phyloP scores from a whole-genome alignment of 768 basidiomycete species.

The Termitomyces sp. region DNA sequence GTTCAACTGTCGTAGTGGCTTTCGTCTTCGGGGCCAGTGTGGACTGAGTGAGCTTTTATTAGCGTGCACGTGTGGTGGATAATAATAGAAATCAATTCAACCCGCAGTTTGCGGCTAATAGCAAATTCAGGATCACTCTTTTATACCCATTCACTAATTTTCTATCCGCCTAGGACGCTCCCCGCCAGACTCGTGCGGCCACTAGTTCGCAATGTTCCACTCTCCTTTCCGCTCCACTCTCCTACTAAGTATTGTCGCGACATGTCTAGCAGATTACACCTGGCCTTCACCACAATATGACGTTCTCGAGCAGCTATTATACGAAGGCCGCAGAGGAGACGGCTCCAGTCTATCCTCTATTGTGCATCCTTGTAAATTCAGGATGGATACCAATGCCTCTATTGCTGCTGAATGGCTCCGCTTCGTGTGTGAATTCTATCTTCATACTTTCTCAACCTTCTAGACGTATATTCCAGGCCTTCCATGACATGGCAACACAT shows the following conservation, averaged over 20 bases:
- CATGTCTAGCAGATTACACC: conserved; percentile 19
- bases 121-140: background rate
- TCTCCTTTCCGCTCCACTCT: conserved; percentile 14
- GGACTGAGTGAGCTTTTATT: background rate
- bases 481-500: conserved; percentile 48
- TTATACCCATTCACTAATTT: background rate
- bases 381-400: conserved; percentile 24
- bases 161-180: background rate
- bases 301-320: conserved; percentile 29
- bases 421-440: conserved; percentile 21
- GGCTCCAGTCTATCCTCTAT: conserved; percentile 28
- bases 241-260: conserved; percentile 12
- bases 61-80: background rate
- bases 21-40: background rate
- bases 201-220: conserved; percentile 16
- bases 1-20: background rate
- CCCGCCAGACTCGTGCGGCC: background rate
- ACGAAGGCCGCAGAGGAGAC: conserved; percentile 30
- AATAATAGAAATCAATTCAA: background rate
- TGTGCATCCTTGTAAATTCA: conserved; percentile 24
- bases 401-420: conserved; percentile 39
- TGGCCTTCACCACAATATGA: conserved; percentile 36
- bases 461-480: conserved; percentile 28
- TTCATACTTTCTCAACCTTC: background rate
- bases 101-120: background rate